Conservation (phyloP, 805 yeast species). For the Cyberlindnera lachancei region DNA sequence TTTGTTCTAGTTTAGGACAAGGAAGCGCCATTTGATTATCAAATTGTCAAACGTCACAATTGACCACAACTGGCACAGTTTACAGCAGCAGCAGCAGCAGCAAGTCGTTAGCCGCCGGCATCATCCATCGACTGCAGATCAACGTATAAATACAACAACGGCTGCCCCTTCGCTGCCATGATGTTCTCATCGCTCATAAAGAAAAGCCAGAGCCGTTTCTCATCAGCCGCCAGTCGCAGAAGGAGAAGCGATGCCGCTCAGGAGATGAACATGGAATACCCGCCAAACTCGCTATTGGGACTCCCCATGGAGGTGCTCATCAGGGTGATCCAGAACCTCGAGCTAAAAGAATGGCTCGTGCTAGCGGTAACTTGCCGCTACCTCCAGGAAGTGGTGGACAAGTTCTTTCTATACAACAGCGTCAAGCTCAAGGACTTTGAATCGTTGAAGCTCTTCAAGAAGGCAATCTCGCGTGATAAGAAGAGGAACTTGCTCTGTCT, state of each 20-base stretch:
- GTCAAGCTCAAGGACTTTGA: constrained; percentile 23
- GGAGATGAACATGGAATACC: constrained; percentile 1
- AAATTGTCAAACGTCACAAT: too few relatives aligned
- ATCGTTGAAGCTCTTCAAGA: constrained; percentile 24
- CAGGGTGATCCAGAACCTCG: constrained; percentile 27
- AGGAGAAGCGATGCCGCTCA: constrained; percentile 5
- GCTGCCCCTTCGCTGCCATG: not conserved
- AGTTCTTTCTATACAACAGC: constrained; percentile 29
- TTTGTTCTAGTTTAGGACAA: too few relatives aligned
- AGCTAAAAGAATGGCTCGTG: constrained; percentile 17
- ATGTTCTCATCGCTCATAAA: constrained; percentile 2
- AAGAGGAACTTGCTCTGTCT: constrained; percentile 18
- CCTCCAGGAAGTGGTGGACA: constrained; percentile 29
- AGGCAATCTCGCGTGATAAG: constrained; percentile 29
- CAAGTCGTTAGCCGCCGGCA: too few relatives aligned
- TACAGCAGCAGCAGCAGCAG: too few relatives aligned
- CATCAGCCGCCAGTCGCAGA: too few relatives aligned
- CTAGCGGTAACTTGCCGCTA: constrained; percentile 31
- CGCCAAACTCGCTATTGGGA: constrained; percentile 27
- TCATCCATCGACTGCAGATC: too few relatives aligned
- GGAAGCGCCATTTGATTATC: too few relatives aligned
- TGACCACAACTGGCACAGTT: too few relatives aligned
- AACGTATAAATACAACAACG: too few relatives aligned
- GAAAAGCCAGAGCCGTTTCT: constrained; percentile 1
- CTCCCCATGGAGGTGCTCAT: constrained; percentile 37